Base-by-base conservation (phyloP, 73 alveolate species). In the Paramecium primaurelia region DNA sequence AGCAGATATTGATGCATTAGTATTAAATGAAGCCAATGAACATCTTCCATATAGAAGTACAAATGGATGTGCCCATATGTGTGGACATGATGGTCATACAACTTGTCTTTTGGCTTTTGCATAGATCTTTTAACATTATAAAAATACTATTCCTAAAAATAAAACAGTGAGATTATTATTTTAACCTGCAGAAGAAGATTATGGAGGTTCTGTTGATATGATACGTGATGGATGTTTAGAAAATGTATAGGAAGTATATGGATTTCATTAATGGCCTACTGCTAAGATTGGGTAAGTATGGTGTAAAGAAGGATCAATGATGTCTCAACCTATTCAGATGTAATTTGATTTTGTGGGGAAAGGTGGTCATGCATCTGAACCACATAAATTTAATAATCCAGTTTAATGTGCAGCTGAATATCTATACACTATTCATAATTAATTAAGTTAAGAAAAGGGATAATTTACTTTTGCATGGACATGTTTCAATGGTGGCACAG, bases 11-110 rank as follows among this genome's bases (percentile, higher is more conserved):
- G 97, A 94, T 92, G 97, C 96, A 2, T n/a, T 94, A 16, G 16
- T 36, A 18, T 92, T 94, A 95, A 77, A 86, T n/a, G 97, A 94
- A 58, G 89, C 59, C 8, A 92, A 93, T 30, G 92, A 75, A n/a
- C 86, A 92, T 51, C 26, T 92, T 8, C 96, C 94, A 28, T 94
- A 94, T 58, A 49, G 92, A 58, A 86, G 96, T 51, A 71, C 92
- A 18, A 94, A 93, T 34, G 93, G 93, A 9, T 60, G 88, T 86
- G 97, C 97, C 38, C 97, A 94, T 77, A 94, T 94, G 97, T 94
- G 97, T 40, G 97, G 97, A 14, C 97, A 94, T 86, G 97, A 94
- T 94, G 97, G 97, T 9, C 97, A 94, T 84, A 92, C 92, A 28
- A 75, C 95, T 25, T 86, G 91, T 34, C 93, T 94, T 32, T 92